These are phyloP conservation scores for Paraleonurus japonicus DNA, from an alignment of 257 asterid genomes.

Conservation along the genomic window DNA sequence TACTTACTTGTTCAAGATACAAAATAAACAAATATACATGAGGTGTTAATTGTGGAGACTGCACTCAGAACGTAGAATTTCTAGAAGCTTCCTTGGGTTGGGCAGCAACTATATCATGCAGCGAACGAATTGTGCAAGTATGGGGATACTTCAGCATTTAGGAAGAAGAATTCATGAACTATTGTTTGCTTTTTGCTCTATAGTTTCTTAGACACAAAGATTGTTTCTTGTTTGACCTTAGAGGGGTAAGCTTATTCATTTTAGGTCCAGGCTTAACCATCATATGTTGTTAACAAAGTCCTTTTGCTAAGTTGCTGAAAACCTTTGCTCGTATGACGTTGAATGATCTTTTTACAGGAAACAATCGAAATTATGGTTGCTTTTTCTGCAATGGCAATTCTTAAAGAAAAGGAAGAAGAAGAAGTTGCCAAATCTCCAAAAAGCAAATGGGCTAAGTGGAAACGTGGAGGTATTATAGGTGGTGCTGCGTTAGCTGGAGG, in stretches of 20 bases:
- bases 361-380: constrained; percentile 86
- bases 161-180: constrained; percentile 8
- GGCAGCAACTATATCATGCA: not conserved
- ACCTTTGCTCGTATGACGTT: not conserved
- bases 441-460: constrained; percentile 84
- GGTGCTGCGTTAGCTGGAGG: constrained; percentile 99
- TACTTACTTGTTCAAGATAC: not conserved
- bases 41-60: not conserved
- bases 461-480: constrained; percentile 93
- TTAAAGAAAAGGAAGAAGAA: constrained; percentile 68
- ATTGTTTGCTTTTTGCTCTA: not conserved
- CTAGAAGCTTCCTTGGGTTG: not conserved
- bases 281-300: constrained; percentile 5
- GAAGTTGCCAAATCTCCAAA: constrained; percentile 46
- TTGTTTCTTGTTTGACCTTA: not conserved
- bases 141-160: constrained; percentile 4
- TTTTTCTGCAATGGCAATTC: constrained; percentile 86
- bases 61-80: not conserved
- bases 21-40: not conserved
- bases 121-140: not conserved
- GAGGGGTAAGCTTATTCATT: too few relatives aligned
- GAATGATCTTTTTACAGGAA: constrained; percentile 54
- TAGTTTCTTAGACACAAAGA: constrained; percentile 2
- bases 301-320: not conserved
- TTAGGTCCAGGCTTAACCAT: not conserved